Conservation (phyloP, 148 eudicot genomes). For the Rhododendron molle region DNA sequence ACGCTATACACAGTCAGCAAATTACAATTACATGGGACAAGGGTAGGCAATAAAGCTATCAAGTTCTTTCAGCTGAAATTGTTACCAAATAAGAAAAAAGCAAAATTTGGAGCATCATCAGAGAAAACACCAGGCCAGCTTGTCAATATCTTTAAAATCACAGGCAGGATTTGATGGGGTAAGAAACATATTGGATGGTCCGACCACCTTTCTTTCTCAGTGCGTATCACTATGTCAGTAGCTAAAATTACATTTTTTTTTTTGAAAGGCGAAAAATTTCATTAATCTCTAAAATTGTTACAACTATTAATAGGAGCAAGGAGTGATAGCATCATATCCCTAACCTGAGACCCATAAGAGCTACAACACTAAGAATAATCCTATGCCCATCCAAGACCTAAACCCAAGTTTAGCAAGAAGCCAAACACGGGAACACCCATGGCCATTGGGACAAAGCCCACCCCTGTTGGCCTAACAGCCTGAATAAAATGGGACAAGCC, state of each 20-base stretch:
- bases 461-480: too few species aligned
- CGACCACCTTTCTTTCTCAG: constrained; percentile 5
- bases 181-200: neutral
- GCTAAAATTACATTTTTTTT: neutral
- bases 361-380: too few species aligned
- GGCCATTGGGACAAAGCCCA: too few species aligned
- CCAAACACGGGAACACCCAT: too few species aligned
- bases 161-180: neutral
- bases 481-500: too few species aligned
- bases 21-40: neutral
- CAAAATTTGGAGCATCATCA: neutral
- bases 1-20: neutral
- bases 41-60: neutral
- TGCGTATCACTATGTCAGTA: neutral
- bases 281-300: too few species aligned
- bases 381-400: too few species aligned
- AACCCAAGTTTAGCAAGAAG: too few species aligned
- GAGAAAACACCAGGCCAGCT: neutral
- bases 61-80: neutral
- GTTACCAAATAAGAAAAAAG: constrained; percentile 4
- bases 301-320: too few species aligned
- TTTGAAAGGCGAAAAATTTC: too few species aligned
- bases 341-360: too few species aligned
- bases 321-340: too few species aligned
- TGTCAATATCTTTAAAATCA: neutral